phyloP scores from a whole-genome alignment of 1,284 basidiomycete species.

The Pseudomicrostroma phylloplanum region DNA sequence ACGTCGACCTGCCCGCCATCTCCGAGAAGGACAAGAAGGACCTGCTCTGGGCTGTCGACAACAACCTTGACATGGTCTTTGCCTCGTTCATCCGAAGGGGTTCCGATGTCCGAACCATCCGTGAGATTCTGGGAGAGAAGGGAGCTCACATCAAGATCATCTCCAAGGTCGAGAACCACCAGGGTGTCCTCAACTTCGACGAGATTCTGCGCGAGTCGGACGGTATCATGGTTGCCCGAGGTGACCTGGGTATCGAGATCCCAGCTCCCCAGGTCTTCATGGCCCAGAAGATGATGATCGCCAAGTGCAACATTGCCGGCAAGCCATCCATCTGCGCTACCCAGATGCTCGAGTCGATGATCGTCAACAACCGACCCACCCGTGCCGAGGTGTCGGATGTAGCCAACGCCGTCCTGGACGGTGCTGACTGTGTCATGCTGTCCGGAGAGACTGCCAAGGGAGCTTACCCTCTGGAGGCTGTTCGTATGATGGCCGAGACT shows the following conservation, averaged over 20 bases:
- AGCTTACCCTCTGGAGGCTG: conserved; percentile 53
- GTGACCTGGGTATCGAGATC: conserved; percentile 51
- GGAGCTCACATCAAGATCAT: conserved; percentile 50
- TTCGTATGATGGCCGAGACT: conserved; percentile 51
- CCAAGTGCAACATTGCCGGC: conserved; percentile 51
- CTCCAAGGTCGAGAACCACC: conserved; percentile 51
- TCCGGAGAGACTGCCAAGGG: conserved; percentile 51
- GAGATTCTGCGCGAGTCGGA: conserved; percentile 50
- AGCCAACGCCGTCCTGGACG: conserved; percentile 50
- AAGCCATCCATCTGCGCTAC: conserved; percentile 97
- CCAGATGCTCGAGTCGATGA: conserved; percentile 90
- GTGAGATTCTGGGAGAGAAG: conserved; percentile 48
- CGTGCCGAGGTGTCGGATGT: conserved; percentile 50
- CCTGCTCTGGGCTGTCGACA: conserved; percentile 88
- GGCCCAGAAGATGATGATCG: conserved; percentile 52
- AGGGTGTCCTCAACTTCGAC: conserved; percentile 51
- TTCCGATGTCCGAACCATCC: conserved; percentile 45
- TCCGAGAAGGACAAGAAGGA: conserved; percentile 89
- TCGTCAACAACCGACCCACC: conserved; percentile 49
- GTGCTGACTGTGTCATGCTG: conserved; percentile 51
- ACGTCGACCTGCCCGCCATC: conserved; percentile 93
- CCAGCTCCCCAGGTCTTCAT: conserved; percentile 59
- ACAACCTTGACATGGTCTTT: conserved; percentile 84
- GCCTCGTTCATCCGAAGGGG: conserved; percentile 49
- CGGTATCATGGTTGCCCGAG: conserved; percentile 51